A percentile compares a stretch with the other conserved stretches of the same genome.
phyloP scores from a whole-genome alignment of 129 eudicot genomes.

The Mikania micrantha region DNA sequence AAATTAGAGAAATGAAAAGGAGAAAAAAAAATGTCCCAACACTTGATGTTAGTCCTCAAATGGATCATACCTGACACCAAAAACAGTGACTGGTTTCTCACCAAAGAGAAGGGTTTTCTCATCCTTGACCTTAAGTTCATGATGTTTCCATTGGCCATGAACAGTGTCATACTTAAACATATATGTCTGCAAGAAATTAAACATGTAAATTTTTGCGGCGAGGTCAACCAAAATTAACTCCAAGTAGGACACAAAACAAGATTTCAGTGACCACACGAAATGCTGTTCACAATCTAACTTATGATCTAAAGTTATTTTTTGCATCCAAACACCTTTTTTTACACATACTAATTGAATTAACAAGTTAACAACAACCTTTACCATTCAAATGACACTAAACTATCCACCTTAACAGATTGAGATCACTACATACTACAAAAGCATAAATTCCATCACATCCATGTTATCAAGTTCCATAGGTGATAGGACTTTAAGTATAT shows the following conservation, averaged over 20 bases:
- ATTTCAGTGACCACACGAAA: not conserved
- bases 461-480: not conserved
- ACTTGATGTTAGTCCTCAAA: not conserved
- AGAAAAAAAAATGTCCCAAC: not conserved
- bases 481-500: not conserved
- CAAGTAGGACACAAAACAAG: not conserved
- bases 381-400: not conserved
- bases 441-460: not conserved
- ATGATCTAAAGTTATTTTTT: not conserved
- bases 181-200: constrained; percentile 38
- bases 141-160: constrained; percentile 83
- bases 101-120: constrained; percentile 83
- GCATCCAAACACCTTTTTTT: not conserved
- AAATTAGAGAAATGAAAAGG: not conserved
- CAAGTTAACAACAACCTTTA: not conserved
- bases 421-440: not conserved
- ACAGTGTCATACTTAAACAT: constrained; percentile 94
- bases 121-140: constrained; percentile 71
- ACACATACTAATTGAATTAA: not conserved
- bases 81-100: constrained; percentile 56
- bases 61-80: constrained; percentile 40
- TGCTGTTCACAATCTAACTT: not conserved
- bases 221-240: not conserved
- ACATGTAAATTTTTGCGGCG: not conserved
- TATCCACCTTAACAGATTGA: not conserved